phyloP scores from a whole-genome alignment of 805 yeast genomes.

The Yamadazyma phyllophila region DNA sequence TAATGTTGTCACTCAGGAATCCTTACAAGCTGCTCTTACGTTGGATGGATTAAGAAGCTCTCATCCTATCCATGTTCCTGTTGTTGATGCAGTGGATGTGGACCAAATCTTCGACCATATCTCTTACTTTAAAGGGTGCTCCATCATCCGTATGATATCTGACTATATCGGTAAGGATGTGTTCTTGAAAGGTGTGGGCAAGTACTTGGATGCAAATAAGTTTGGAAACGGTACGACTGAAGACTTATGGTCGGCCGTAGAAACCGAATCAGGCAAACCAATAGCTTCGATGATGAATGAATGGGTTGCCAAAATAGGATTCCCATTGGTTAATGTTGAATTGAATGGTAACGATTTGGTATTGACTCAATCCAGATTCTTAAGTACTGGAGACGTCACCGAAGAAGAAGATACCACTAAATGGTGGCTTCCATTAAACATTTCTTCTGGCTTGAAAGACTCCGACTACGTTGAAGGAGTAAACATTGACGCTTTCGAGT shows the following conservation, averaged over 20 bases:
- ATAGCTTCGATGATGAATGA: conserved; percentile 58
- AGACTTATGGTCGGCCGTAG: conserved; percentile 69
- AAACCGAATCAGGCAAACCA: conserved; percentile 61
- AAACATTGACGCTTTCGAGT: conserved; percentile 23
- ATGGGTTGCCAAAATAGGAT: conserved; percentile 76
- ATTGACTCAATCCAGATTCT: conserved; percentile 58
- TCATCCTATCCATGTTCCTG: conserved; percentile 82
- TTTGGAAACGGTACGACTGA: conserved; percentile 71
- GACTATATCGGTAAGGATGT: conserved; percentile 64
- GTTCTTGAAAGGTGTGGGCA: conserved; percentile 71
- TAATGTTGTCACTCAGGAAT: conserved; percentile 50
- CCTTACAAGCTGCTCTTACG: conserved; percentile 50
- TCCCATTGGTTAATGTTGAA: conserved; percentile 60
- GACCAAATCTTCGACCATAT: conserved; percentile 82
- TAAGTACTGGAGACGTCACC: conserved; percentile 59
- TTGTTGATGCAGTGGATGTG: conserved; percentile 73
- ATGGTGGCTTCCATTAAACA: conserved; percentile 60
- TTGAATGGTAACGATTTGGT: conserved; percentile 35
- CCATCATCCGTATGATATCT: conserved; percentile 74
- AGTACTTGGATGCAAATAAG: conserved; percentile 60
- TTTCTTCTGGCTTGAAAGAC: conserved; percentile 20
- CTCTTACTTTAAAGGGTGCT: conserved; percentile 79
- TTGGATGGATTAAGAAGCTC: conserved; percentile 61
- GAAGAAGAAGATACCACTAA: conserved; percentile 53
- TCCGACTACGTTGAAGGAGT: neutral